phyloP scores from a whole-genome alignment of 2,329 filamentous ascomycete species.

The Neurospora sp. region DNA sequence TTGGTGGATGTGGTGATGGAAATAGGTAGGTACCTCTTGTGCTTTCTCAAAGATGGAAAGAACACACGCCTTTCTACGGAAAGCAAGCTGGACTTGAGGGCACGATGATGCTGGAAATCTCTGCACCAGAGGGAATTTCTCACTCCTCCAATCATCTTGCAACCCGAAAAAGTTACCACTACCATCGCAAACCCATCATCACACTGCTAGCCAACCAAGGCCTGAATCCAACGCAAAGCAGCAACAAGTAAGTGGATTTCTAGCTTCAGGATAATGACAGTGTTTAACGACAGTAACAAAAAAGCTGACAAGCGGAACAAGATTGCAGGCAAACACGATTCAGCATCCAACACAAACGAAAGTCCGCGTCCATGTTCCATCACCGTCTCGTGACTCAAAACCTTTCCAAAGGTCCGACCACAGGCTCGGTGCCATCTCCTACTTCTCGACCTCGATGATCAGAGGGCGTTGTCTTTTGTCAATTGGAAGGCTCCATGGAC shows the following conservation, averaged over 20 bases:
- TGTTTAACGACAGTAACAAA: background rate
- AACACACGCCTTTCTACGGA: too few species aligned
- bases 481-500: background rate
- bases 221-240: background rate
- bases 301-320: background rate
- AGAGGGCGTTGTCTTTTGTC: background rate
- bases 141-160: too few species aligned
- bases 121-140: too few species aligned
- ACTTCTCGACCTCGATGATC: background rate
- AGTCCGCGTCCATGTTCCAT: background rate
- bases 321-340: background rate
- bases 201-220: too few species aligned
- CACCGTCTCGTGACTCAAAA: background rate
- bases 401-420: too few species aligned
- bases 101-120: too few species aligned
- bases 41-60: too few species aligned
- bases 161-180: too few species aligned
- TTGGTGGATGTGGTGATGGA: too few species aligned
- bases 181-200: too few species aligned
- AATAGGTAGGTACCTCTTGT: too few species aligned
- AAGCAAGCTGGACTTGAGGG: too few species aligned
- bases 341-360: background rate
- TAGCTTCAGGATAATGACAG: background rate
- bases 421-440: background rate
- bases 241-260: background rate